Percentiles rank a stretch among this genome's conserved stretches.
Evolutionary conservation across 495 filamentous ascomycete species (phyloP).

Genomic region (Neurospora africana): DNA sequence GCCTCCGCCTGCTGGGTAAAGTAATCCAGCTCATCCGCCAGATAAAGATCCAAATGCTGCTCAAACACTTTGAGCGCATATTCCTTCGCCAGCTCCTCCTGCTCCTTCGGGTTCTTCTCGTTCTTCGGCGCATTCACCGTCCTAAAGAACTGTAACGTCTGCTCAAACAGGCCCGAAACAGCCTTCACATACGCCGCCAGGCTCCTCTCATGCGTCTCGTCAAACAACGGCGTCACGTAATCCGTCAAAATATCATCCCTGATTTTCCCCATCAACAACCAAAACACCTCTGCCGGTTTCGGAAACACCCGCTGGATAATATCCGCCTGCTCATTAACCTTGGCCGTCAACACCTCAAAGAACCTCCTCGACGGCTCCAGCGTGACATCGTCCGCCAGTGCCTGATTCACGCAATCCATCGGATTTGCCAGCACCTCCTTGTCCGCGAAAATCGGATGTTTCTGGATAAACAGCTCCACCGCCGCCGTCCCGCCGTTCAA

Average conservation of each 20-base stretch:
- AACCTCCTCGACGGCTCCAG: constrained; percentile 71
- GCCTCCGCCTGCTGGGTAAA: constrained; percentile 66
- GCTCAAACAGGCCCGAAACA: constrained; percentile 77
- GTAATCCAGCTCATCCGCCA: constrained; percentile 82
- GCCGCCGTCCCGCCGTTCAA: constrained; percentile 74
- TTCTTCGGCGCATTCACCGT: constrained; percentile 47
- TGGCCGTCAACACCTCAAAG: constrained; percentile 59
- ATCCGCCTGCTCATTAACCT: constrained; percentile 74
- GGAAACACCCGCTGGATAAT: constrained; percentile 85
- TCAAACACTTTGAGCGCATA: constrained; percentile 69
- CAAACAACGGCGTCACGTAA: constrained; percentile 76
- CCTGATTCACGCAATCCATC: constrained; percentile 69
- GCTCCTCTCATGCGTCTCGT: constrained; percentile 72
- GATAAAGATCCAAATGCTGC: constrained; percentile 84
- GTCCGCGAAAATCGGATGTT: constrained; percentile 69
- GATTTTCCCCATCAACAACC: constrained; percentile 70
- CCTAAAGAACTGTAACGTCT: constrained; percentile 65
- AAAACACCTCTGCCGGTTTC: constrained; percentile 56
- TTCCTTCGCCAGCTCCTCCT: constrained; percentile 40
- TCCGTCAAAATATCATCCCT: constrained; percentile 77
- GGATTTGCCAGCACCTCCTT: constrained; percentile 64
- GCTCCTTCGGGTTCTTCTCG: constrained; percentile 8
- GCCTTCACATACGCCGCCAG: constrained; percentile 76
- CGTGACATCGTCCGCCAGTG: constrained; percentile 49
- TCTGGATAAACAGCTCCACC: constrained; percentile 76